These are phyloP conservation scores for Rhizopogon roseolus DNA, from an alignment of 768 basidiomycete genomes.

Conservation along the genomic window DNA sequence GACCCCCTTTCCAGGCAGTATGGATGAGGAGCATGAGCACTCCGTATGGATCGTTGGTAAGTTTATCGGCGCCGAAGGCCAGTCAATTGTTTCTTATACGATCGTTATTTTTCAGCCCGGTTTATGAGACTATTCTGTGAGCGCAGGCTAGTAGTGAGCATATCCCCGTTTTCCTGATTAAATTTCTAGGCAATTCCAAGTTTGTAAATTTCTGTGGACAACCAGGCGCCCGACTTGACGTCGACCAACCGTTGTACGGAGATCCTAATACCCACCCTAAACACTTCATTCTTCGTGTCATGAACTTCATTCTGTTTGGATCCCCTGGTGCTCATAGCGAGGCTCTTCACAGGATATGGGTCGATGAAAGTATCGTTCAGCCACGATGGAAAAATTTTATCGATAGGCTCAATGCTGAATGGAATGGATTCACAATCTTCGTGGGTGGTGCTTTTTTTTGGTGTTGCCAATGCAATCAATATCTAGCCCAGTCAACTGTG, in stretches of 20 bases:
- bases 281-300: slow-evolving; percentile 28
- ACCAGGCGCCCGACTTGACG: slow-evolving; percentile 28
- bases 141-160: neutral
- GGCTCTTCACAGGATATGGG: slow-evolving; percentile 37
- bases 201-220: slow-evolving; percentile 35
- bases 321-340: slow-evolving; percentile 41
- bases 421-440: slow-evolving; percentile 43
- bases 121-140: slow-evolving; percentile 39
- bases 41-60: slow-evolving; percentile 1
- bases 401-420: slow-evolving; percentile 35
- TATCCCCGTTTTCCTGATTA: neutral
- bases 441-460: slow-evolving; percentile 23
- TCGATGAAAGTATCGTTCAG: slow-evolving; percentile 35
- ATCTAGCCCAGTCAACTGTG: slow-evolving; percentile 38
- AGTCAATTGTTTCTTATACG: neutral
- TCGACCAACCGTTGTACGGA: slow-evolving; percentile 18
- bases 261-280: slow-evolving; percentile 4
- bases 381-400: slow-evolving; percentile 37
- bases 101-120: slow-evolving; percentile 23
- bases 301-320: slow-evolving; percentile 38
- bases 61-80: neutral
- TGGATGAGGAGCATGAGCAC: neutral
- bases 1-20: neutral
- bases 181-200: slow-evolving; percentile 16
- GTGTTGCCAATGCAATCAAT: neutral